Evolutionary conservation across 306 rosid genomes (phyloP), one percentile per base, ranked within the genome.

Genomic region (Cucurbita pepo): DNA sequence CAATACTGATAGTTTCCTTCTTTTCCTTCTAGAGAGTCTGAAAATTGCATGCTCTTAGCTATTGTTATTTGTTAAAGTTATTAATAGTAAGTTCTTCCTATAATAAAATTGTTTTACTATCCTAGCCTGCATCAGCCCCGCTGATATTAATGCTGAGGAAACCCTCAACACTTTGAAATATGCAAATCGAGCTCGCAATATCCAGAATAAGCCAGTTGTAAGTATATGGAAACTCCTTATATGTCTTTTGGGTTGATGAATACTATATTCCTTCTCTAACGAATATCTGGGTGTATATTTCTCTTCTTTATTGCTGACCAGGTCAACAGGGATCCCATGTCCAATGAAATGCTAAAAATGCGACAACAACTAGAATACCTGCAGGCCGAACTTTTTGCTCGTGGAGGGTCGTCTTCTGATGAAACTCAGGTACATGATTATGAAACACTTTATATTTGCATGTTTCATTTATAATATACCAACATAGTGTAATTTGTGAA

Each of bases 111-210:
- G 34, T 9, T 71, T 57, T 75, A 72, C 66, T 58, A 58, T 88
- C 81, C 75, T 84, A 95, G 99, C 99, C 76, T 95, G 99, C 86
- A 89, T 91, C 77, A 95, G 99, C 81, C 99, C 99, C 64, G 97
- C 99, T 71, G 99, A 95, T 79, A 95, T 95, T 78, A 95, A 95
- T 80, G 97, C 96, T 25, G 99, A 95, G 89, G 99, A 95, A 84
- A 95, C 99, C 82, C 88, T 95, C 14, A 95, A 95, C 88, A 95
- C 99, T 83, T 87, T 95, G 76, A 95, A 95, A 84, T 95, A 95
- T 54, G 99, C 99, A 43, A 95, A 95, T 84, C 97, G 99, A 55
- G 99, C 99, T 10, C 99, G 99, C 70, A 95, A 95, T 82, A 95
- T 95, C 78, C 85, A 88, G 79, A 95, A 95, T 83, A 95, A 95